Conservation (phyloP, 1,284 basidiomycete genomes). For the Dichomitus squalens region DNA sequence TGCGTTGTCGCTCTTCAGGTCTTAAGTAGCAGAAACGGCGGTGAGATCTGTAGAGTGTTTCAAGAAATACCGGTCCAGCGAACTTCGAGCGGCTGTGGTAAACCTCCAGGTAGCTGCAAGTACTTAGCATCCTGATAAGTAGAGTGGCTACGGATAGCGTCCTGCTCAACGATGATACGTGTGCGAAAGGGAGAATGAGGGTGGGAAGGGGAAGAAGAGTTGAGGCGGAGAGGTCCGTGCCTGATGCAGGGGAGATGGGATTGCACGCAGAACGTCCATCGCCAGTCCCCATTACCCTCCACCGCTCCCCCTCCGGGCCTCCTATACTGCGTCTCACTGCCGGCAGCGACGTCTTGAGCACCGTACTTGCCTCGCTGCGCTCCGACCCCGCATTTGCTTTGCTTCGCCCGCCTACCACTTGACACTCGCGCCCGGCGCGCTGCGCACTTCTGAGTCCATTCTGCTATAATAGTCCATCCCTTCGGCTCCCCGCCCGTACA, state of each 20-base stretch:
- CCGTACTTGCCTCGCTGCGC: slow-evolving; percentile 10
- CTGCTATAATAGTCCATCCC: slow-evolving; percentile 7
- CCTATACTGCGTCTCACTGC: background rate
- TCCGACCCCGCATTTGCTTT: slow-evolving; percentile 8
- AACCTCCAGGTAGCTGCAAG: too few species aligned
- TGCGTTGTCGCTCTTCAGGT: too few species aligned
- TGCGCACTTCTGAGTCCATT: slow-evolving; percentile 13
- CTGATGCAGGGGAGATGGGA: slow-evolving; percentile 3
- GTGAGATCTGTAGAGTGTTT: too few species aligned
- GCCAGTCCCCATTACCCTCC: slow-evolving; percentile 7
- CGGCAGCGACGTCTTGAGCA: slow-evolving; percentile 6
- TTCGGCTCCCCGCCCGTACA: background rate
- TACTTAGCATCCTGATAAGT: too few species aligned
- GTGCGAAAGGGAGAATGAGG: slow-evolving; percentile 3
- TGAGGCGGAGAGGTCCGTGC: slow-evolving; percentile 10
- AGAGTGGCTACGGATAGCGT: too few species aligned
- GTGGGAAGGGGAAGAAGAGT: slow-evolving; percentile 4
- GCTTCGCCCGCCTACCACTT: slow-evolving; percentile 6
- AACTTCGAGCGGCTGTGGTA: too few species aligned
- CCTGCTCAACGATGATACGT: background rate
- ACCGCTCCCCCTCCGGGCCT: background rate
- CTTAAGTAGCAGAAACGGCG: too few species aligned
- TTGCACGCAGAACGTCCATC: background rate
- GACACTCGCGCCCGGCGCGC: slow-evolving; percentile 16
- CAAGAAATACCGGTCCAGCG: too few species aligned